A percentile compares a stretch with the other conserved stretches of the same genome.
Conservation (phyloP, 108 stramenopile species). For the Skeletonema tropicum region DNA sequence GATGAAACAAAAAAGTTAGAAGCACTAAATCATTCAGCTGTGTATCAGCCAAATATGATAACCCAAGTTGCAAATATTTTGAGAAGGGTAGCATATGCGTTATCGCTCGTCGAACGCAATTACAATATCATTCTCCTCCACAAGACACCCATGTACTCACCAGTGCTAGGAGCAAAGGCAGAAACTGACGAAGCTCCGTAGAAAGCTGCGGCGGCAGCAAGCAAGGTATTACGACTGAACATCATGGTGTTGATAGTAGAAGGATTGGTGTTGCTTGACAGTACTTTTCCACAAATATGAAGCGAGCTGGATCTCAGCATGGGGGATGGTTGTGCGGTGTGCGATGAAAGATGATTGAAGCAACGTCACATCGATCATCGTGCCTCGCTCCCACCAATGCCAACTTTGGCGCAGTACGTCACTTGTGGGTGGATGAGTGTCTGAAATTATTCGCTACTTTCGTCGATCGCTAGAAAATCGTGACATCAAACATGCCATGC, state of each 20-base stretch:
- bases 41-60: neutral
- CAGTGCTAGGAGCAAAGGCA: slow-evolving; percentile 42
- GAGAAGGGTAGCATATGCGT: too few relatives aligned
- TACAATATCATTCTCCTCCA: neutral
- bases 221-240: slow-evolving; percentile 40
- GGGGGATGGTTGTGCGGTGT: neutral
- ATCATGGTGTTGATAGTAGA: slow-evolving; percentile 33
- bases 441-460: neutral
- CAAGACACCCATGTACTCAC: slow-evolving; percentile 31
- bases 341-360: neutral
- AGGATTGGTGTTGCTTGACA: neutral
- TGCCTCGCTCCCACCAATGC: too few relatives aligned
- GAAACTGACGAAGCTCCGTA: slow-evolving; percentile 39
- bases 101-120: neutral
- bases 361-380: neutral
- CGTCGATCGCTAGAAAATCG: neutral
- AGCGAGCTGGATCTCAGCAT: neutral
- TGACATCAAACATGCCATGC: neutral
- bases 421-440: neutral
- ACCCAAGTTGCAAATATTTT: neutral
- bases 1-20: neutral
- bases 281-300: neutral
- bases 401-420: neutral
- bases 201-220: slow-evolving; percentile 43
- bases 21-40: neutral